These are phyloP conservation scores for Rubia yunnanensis DNA, from an alignment of 257 asterid genomes.

Conservation along the genomic window DNA sequence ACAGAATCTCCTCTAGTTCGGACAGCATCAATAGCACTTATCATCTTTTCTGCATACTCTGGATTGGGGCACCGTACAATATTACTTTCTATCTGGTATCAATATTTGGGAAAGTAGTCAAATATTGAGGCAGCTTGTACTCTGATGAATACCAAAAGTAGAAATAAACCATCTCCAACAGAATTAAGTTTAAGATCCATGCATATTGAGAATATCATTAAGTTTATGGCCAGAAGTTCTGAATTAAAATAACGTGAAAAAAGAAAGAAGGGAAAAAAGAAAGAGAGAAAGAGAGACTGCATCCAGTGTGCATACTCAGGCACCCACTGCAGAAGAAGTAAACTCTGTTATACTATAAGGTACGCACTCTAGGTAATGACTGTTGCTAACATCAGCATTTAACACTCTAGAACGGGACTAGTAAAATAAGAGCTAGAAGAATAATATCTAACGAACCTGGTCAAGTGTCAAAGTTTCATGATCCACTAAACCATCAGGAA, in stretches of 20 bases:
- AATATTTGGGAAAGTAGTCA: neutral
- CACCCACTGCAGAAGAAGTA: neutral
- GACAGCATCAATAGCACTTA: conserved; percentile 91
- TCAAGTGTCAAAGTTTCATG: conserved; percentile 61
- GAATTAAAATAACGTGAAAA: too few relatives aligned
- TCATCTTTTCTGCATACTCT: conserved; percentile 95
- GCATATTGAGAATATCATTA: neutral
- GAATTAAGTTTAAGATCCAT: neutral
- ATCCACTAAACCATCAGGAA: conserved; percentile 70
- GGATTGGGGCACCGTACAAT: conserved; percentile 91
- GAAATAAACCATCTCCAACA: conserved; percentile 1
- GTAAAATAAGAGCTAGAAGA: conserved; percentile 1
- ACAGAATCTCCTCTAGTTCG: conserved; percentile 93
- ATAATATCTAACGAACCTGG: conserved; percentile 39
- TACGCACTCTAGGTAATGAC: too few relatives aligned
- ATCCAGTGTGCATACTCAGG: neutral
- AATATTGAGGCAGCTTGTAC: neutral
- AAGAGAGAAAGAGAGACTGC: too few relatives aligned
- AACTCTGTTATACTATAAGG: neutral
- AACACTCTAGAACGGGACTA: neutral
- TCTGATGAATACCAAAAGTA: neutral
- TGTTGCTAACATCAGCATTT: neutral
- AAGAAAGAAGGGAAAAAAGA: too few relatives aligned
- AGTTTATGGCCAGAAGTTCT: neutral
- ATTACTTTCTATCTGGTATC: conserved; percentile 68